Evolutionary conservation across 1,284 basidiomycete species (phyloP).

Genomic region (Apiotrichum gracile): DNA sequence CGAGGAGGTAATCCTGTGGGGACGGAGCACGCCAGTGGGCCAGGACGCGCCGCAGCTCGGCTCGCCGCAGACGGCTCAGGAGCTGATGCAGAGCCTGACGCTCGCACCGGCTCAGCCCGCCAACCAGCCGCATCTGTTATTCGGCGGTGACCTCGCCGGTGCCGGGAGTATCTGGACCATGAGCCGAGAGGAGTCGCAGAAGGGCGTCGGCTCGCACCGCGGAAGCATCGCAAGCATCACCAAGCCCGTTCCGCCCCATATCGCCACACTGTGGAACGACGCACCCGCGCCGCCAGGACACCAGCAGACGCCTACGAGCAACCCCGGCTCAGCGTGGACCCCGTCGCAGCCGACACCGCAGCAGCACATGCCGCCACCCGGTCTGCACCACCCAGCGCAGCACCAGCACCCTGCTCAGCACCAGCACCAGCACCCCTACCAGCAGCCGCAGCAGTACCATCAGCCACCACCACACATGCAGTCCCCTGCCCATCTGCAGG

Average conservation of each 20-base stretch:
- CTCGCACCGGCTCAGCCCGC: not conserved
- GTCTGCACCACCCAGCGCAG: not conserved
- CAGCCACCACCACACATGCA: not conserved
- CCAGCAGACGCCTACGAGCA: too few relatives aligned
- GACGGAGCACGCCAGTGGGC: constrained; percentile 7
- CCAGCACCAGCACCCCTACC: not conserved
- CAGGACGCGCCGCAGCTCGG: not conserved
- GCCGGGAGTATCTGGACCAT: constrained; percentile 33
- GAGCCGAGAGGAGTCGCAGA: constrained; percentile 29
- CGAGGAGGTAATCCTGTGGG: constrained; percentile 40
- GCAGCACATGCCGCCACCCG: too few relatives aligned
- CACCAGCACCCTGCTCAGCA: not conserved
- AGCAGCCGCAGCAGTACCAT: not conserved
- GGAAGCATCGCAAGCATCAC: not conserved
- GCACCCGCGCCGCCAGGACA: not conserved
- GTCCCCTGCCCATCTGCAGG: not conserved
- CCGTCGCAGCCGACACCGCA: too few relatives aligned
- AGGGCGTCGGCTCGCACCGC: constrained; percentile 15
- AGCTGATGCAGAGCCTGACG: constrained; percentile 24
- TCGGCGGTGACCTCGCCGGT: constrained; percentile 17
- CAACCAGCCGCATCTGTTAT: constrained; percentile 17
- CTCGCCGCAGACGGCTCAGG: constrained; percentile 16
- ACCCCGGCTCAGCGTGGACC: too few relatives aligned
- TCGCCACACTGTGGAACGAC: constrained; percentile 1
- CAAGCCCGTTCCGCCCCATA: not conserved